Base-by-base conservation (phyloP, 139 green algal species). In the Eudorina sp. region DNA sequence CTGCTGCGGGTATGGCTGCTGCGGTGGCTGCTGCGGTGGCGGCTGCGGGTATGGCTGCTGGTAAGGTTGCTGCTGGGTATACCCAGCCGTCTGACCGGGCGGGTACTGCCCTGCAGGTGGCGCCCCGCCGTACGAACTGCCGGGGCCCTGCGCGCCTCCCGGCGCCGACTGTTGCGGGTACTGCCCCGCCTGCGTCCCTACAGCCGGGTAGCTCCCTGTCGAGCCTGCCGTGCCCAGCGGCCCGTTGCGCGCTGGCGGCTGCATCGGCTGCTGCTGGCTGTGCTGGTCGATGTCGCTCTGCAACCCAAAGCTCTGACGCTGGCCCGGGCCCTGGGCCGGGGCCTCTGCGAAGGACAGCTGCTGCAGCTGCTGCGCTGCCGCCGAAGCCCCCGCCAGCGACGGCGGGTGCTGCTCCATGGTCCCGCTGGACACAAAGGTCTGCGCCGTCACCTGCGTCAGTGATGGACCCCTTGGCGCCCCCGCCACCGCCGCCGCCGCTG, bases 261-360 rank as follows among this genome's bases (percentile, higher is more conserved):
- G 79, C 51, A 43, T 68, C 53, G 78, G 68, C 77, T 69, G 31
- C 68, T 51, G 62, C 38, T 64, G 29, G 1, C 77, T 40, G 31
- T 83, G 72, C 53, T 84, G 43, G 29, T 73, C 51, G 1, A 82
- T 60, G 27, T 77, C 75, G 4, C 34, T 75, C 19, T 64, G 62
- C 48, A 81, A 36, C 13, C 76, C 80, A n/a, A 53, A 78, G 29
- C 36, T 55, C 46, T 51, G 51, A 36, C 82, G 76, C 81, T 29
- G 51, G 23, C 29, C 58, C 38, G 70, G 40, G 11, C 4, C 2
- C 60, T 18, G 40, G 4, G n/a, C 3, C 60, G n/a, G 60, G n/a
- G n/a, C n/a, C n/a, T n/a, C n/a, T n/a, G n/a, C n/a, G n/a, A n/a
- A n/a, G n/a, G n/a, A n/a, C 40, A n/a, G 60, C 41, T n/a, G 21